A percentile compares a stretch with the other conserved stretches of the same genome.
Evolutionary conservation across 352 stramenopile genomes (phyloP).

Genomic region (Globisporangium yorkense): DNA sequence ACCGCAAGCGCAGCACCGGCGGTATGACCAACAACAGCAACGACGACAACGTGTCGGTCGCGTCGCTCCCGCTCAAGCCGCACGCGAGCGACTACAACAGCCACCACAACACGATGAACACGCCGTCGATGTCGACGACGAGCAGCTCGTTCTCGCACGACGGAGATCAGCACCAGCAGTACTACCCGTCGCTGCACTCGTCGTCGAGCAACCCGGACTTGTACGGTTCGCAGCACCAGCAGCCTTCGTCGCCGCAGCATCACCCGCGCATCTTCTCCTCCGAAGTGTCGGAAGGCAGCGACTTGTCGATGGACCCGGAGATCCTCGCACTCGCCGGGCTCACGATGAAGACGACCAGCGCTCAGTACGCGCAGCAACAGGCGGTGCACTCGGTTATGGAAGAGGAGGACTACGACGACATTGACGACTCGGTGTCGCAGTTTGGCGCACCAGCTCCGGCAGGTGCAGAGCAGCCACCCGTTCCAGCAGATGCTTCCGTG

Average conservation of each 20-base stretch:
- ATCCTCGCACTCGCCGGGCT: constrained; percentile 47
- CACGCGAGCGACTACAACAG: constrained; percentile 19
- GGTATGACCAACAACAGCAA: constrained; percentile 7
- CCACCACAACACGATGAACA: constrained; percentile 10
- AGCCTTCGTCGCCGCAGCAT: neutral
- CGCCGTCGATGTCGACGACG: constrained; percentile 48
- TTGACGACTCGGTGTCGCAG: neutral
- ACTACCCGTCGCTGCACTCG: constrained; percentile 14
- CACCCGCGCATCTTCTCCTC: constrained; percentile 31
- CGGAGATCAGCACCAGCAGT: constrained; percentile 2
- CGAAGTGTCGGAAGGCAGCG: constrained; percentile 29
- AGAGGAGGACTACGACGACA: constrained; percentile 9
- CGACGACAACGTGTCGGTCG: neutral
- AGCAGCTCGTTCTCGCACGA: constrained; percentile 52
- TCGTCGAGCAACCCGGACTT: constrained; percentile 20
- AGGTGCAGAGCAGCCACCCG: neutral
- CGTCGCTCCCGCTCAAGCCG: constrained; percentile 3
- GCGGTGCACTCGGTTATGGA: constrained; percentile 6
- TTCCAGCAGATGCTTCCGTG: neutral
- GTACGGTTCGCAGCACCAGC: constrained; percentile 16
- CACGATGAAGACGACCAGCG: constrained; percentile 19
- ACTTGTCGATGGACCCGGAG: constrained; percentile 42
- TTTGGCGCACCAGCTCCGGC: neutral
- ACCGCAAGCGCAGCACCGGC: constrained; percentile 13
- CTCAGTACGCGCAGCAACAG: constrained; percentile 3